These are phyloP conservation scores for Sporothrix curviconia DNA, from an alignment of 2,329 filamentous ascomycete genomes.

Conservation along the genomic window DNA sequence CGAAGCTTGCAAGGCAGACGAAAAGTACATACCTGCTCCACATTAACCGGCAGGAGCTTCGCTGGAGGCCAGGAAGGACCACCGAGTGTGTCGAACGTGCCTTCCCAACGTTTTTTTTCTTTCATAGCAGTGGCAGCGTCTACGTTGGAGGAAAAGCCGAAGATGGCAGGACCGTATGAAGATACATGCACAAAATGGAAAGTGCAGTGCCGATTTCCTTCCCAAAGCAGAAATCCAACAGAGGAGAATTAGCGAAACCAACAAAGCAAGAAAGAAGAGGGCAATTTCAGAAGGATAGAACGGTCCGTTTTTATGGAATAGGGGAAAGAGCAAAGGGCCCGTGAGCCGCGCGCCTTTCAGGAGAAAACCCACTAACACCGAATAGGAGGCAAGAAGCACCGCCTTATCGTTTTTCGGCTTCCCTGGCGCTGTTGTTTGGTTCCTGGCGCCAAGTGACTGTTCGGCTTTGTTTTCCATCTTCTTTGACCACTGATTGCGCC, in stretches of 20 bases:
- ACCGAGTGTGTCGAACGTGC: no score
- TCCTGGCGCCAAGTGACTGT: neutral
- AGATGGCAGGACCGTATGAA: no score
- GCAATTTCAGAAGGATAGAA: neutral
- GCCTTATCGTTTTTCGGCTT: neutral
- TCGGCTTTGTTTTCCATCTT: neutral
- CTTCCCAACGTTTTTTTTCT: no score
- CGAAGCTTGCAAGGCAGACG: no score
- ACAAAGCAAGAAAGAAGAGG: neutral
- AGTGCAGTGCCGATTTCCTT: neutral
- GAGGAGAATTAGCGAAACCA: neutral
- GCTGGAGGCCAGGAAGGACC: no score
- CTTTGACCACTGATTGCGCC: no score
- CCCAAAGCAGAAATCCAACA: neutral
- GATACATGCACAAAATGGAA: no score
- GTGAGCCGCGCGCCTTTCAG: neutral
- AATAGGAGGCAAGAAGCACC: neutral
- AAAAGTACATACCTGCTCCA: no score
- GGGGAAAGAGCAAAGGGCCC: slow-evolving; percentile 1
- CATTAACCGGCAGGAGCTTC: no score
- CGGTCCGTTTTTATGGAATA: neutral
- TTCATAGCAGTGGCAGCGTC: no score
- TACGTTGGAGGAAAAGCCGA: neutral
- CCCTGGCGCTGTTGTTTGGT: neutral
- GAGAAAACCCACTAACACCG: neutral